phyloP scores from a whole-genome alignment of 345 rosid genomes.

The Salix viminalis region DNA sequence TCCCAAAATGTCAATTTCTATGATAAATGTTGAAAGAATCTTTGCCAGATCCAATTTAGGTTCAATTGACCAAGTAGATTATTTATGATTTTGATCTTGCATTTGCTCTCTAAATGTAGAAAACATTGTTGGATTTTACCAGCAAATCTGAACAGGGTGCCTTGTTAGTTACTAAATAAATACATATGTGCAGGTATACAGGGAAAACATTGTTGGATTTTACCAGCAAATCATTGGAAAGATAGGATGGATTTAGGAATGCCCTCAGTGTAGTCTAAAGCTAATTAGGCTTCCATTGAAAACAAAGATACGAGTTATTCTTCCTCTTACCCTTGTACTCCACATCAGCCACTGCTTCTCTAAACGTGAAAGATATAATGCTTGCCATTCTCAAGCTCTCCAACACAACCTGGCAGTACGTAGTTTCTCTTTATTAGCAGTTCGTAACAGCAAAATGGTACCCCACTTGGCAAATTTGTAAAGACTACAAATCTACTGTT shows the following conservation, averaged over 20 bases:
- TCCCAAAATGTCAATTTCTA: conserved; percentile 9
- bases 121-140: background rate
- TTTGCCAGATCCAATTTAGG: background rate
- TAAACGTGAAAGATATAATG: conserved; percentile 69
- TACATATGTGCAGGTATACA: background rate
- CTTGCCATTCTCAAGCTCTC: conserved; percentile 76
- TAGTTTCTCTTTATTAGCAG: conserved; percentile 5
- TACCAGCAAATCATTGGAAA: background rate
- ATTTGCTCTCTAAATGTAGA: background rate
- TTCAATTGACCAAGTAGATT: background rate
- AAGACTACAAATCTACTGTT: background rate
- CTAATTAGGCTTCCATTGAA: background rate
- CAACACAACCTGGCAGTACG: conserved; percentile 43
- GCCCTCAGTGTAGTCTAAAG: no score
- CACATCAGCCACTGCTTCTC: conserved; percentile 71
- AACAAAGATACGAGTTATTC: background rate
- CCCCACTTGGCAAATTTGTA: background rate
- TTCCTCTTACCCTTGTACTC: conserved; percentile 58
- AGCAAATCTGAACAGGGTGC: background rate
- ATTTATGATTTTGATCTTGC: background rate
- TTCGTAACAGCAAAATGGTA: background rate
- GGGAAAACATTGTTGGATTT: background rate
- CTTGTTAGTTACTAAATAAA: background rate
- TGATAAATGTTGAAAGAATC: background rate
- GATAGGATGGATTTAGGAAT: no score